Evolutionary conservation across 441 rosid genomes (phyloP), one percentile per base, ranked within the genome.

Genomic region (Macaranga tanarius): DNA sequence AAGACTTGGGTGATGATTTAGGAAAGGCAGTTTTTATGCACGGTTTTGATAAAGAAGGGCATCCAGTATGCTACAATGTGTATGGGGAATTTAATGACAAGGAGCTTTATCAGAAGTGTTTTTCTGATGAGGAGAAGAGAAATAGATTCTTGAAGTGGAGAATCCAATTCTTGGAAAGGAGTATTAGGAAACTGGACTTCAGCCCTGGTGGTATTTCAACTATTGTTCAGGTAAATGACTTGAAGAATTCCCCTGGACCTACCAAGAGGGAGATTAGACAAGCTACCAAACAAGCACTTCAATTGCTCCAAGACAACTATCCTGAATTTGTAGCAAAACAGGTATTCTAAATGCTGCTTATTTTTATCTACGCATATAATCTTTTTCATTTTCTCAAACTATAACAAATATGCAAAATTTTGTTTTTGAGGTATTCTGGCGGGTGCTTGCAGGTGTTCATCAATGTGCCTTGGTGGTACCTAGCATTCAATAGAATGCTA

Each of bases 401-500:
- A 42, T 1, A 42, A 40, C 15, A 2, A 59, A 25, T 22, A 12
- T n/a, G 7, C 17, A 13, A 2, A 15, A 12, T 16, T 9, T 42
- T 42, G 16, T 8, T 69, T 22, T 48, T 47, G 70, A 52, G 44
- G 40, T 67, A 55, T 67, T 56, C 57, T 10, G 16, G 58, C 34
- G 45, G 19, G n/a, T 52, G 19, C 56, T 56, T 74, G 59, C 70
- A 95, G 99, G 91, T 92, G 75, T 92, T 95, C 79, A 82, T 95
- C 83, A 92, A 95, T 79, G 99, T 91, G 51, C 99, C 98, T n/a
- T 95, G 99, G 98, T 95, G 99, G 98, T 88, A 95, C 78, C 80
- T 90, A 31, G 96, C 93, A 0, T 86, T 91, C 74, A 82, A 89
- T 69, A 92, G 63, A 61, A 89, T 95, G 86, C 88, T 95, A 56